phyloP scores from a whole-genome alignment of 2,329 filamentous ascomycete genomes.

The Colletotrichum sp. region DNA sequence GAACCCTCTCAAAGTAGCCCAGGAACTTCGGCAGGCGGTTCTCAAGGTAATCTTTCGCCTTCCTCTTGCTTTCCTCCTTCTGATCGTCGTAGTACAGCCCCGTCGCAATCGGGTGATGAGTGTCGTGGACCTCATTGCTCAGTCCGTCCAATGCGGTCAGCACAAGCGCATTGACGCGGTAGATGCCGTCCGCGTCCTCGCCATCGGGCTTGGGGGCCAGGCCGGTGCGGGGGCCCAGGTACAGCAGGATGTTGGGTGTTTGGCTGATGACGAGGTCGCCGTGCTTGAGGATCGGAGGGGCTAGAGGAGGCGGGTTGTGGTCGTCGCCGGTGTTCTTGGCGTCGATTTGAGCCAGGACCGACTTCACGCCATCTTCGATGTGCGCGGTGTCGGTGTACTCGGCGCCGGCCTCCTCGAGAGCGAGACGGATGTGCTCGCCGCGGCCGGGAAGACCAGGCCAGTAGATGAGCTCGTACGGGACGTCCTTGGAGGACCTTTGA shows the following conservation, averaged over 20 bases:
- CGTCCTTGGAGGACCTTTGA: conserved; percentile 43
- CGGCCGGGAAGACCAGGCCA: conserved; percentile 76
- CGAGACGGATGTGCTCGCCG: conserved; percentile 75
- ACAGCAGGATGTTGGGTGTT: conserved; percentile 75
- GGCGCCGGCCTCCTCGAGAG: conserved; percentile 71
- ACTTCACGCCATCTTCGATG: conserved; percentile 51
- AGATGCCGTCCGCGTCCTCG: conserved; percentile 46
- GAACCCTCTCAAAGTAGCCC: conserved; percentile 70
- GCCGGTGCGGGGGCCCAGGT: conserved; percentile 66
- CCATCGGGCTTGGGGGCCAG: conserved; percentile 55
- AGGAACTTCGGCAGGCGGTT: conserved; percentile 75
- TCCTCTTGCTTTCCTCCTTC: conserved; percentile 67
- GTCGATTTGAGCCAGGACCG: conserved; percentile 54
- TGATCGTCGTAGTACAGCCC: conserved; percentile 76
- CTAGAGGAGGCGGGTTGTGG: conserved; percentile 68
- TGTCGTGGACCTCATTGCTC: conserved; percentile 75
- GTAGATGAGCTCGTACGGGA: conserved; percentile 71
- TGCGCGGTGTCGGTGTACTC: conserved; percentile 66
- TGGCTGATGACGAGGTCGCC: conserved; percentile 69
- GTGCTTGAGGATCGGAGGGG: conserved; percentile 70
- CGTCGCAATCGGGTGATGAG: conserved; percentile 72
- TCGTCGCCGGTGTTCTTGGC: conserved; percentile 51
- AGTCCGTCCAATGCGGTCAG: conserved; percentile 75
- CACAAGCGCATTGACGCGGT: conserved; percentile 65
- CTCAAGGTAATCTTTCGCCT: conserved; percentile 61